phyloP scores from a whole-genome alignment of 441 rosid species.

The Geranium incanum region DNA sequence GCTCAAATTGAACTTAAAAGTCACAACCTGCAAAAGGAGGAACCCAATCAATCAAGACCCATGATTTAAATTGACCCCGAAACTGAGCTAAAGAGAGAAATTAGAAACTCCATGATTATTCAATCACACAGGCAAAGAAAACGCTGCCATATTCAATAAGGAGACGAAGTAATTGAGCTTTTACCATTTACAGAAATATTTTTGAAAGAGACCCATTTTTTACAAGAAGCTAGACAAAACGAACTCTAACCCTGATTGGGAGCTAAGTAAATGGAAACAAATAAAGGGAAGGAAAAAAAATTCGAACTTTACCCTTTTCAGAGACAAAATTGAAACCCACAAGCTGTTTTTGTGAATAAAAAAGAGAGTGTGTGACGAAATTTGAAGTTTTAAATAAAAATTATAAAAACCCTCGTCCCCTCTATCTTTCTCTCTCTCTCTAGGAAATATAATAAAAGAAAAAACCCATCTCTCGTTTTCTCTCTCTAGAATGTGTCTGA shows the following conservation, averaged over 20 bases:
- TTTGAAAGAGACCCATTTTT: slow-evolving; percentile 34
- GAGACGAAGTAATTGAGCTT: slow-evolving; percentile 24
- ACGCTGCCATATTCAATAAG: slow-evolving; percentile 29
- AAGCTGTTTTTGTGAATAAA: slow-evolving; percentile 1
- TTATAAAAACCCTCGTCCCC: slow-evolving; percentile 16
- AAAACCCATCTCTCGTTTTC: slow-evolving; percentile 2
- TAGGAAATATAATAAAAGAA: not conserved
- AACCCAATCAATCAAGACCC: slow-evolving; percentile 17
- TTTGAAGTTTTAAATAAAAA: slow-evolving; percentile 15
- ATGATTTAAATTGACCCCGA: slow-evolving; percentile 21
- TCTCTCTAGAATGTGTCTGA: slow-evolving; percentile 5
- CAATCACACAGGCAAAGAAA: slow-evolving; percentile 22
- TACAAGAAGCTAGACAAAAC: slow-evolving; percentile 26
- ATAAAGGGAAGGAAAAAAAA: not conserved
- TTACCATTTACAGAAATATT: slow-evolving; percentile 37
- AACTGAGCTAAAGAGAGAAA: slow-evolving; percentile 10
- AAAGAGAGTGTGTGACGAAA: not conserved
- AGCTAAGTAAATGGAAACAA: slow-evolving; percentile 20
- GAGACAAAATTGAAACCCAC: slow-evolving; percentile 7
- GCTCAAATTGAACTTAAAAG: slow-evolving; percentile 24
- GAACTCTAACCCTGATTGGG: slow-evolving; percentile 14
- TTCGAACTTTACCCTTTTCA: slow-evolving; percentile 19
- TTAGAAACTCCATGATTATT: slow-evolving; percentile 21
- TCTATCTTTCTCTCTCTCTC: slow-evolving; percentile 15
- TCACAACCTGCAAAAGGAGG: slow-evolving; percentile 25